These are phyloP conservation scores for Suhomyces kunorum DNA, from an alignment of 1,139 yeast genomes.

Conservation along the genomic window DNA sequence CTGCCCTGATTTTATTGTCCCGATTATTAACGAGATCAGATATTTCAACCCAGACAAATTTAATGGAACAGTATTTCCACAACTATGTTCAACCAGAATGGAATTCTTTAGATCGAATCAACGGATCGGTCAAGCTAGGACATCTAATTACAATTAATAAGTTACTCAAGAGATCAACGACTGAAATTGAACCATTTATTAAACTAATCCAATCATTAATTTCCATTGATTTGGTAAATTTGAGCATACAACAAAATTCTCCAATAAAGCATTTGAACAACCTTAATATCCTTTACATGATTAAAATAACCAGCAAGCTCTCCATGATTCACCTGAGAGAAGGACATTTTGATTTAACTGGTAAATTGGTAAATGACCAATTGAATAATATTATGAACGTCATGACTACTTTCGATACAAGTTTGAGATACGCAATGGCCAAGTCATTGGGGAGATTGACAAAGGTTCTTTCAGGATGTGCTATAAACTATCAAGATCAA, in stretches of 20 bases:
- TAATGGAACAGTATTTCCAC: constrained; percentile 25
- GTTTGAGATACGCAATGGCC: constrained; percentile 40
- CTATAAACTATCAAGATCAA: constrained; percentile 40
- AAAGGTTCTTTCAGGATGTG: constrained; percentile 21
- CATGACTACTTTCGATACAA: constrained; percentile 31
- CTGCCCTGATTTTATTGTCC: constrained; percentile 39
- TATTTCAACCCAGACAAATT: constrained; percentile 10
- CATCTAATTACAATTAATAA: constrained; percentile 42
- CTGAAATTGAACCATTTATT: constrained; percentile 15
- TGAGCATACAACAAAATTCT: constrained; percentile 12
- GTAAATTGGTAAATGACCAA: constrained; percentile 31
- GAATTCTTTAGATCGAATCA: constrained; percentile 17
- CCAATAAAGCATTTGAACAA: constrained; percentile 19
- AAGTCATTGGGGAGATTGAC: constrained; percentile 34
- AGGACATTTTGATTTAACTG: constrained; percentile 22
- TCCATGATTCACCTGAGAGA: constrained; percentile 22
- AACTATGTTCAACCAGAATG: constrained; percentile 18
- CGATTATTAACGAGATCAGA: constrained; percentile 41
- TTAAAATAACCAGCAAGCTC: constrained; percentile 38
- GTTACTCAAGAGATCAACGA: constrained; percentile 30
- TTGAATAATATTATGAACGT: constrained; percentile 32
- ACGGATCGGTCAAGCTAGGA: constrained; percentile 31
- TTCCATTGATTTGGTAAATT: constrained; percentile 15
- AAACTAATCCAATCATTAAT: constrained; percentile 20
- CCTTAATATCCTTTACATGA: constrained; percentile 31